Evolutionary conservation across 2,329 filamentous ascomycete genomes (phyloP), one percentile per base, ranked within the genome.

Genomic region (Helotiales sp.): DNA sequence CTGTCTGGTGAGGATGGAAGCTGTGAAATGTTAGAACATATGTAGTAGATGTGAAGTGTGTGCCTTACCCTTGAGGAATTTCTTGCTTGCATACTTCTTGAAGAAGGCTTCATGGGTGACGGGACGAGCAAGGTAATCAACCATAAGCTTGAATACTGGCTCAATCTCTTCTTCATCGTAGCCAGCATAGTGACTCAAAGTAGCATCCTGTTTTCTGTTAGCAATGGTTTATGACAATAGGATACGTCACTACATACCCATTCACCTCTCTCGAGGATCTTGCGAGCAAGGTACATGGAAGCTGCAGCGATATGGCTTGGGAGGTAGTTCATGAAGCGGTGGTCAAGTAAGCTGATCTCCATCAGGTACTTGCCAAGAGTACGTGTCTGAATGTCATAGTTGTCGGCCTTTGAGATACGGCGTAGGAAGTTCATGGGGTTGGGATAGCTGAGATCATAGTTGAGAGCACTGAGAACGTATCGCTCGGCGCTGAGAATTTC

Each of bases 401-500:
- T 95, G 78, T 99, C 96, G 70, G 95, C 96, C 81, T 99, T 99
- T 61, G 93, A 98, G 75, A 99, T 96, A 66, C 96, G 90, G 64
- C 95, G 91, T 60, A 99, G 85, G 79, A 99, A 99, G 83, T 99
- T 99, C 95, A 99, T 99, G 22, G 95, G 95, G 77, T 99, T 99
- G 56, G 95, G 95, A 72, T 97, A 99, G 79, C 93, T 97, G 63
- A 99, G 86, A 73, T 99, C 93, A 74, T 97, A 99, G 78, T 97
- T 89, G 61, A 99, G 84, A 5, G 92, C 92, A 65, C 86, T 85
- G 52, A 99, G 87, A 65, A 99, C 88, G 73, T 96, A 96, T 66
- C 95, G 90, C 77, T 99, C 95, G n/a, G 95, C 95, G 71, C 91
- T 93, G 36, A 99, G 82, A 66, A 99, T 98, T 77, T 99, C 95